Evolutionary conservation across 176 grass and related monocot species (phyloP).

Genomic region (Otatea glauca): DNA sequence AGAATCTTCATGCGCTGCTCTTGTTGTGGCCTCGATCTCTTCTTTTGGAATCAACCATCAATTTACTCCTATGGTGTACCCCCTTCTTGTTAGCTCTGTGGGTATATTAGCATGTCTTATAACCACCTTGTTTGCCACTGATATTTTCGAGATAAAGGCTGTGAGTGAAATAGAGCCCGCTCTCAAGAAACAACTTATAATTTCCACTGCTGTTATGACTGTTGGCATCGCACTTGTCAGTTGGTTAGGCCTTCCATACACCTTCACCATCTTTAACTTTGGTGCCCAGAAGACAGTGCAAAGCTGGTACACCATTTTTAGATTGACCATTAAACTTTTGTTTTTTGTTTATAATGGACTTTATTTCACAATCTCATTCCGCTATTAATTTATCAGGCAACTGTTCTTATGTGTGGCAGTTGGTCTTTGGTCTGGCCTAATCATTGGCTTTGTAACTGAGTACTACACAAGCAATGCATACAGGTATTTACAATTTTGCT

Average conservation of each 20-base stretch:
- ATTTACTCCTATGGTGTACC: conserved; percentile 53
- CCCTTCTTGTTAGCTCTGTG: conserved; percentile 52
- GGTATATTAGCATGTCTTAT: conserved; percentile 53
- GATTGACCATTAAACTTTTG: background rate
- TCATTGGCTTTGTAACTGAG: conserved; percentile 65
- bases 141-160: conserved; percentile 53
- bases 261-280: conserved; percentile 53
- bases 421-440: conserved; percentile 65
- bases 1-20: conserved; percentile 53
- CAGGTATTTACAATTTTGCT: conserved; percentile 37
- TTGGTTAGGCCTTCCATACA: conserved; percentile 51
- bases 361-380: conserved; percentile 16
- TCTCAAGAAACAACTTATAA: conserved; percentile 57
- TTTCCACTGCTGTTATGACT: conserved; percentile 53
- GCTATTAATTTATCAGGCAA: conserved; percentile 48
- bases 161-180: conserved; percentile 54
- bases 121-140: conserved; percentile 56
- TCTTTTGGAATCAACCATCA: conserved; percentile 54
- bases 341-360: background rate
- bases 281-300: conserved; percentile 48
- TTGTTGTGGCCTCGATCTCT: conserved; percentile 56
- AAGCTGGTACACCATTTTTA: conserved; percentile 42
- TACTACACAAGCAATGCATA: conserved; percentile 73
- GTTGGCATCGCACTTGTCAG: conserved; percentile 49
- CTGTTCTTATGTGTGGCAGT: conserved; percentile 66